These are phyloP conservation scores for Hypoxylon fragiforme DNA, from an alignment of 495 filamentous ascomycete genomes.

Conservation along the genomic window DNA sequence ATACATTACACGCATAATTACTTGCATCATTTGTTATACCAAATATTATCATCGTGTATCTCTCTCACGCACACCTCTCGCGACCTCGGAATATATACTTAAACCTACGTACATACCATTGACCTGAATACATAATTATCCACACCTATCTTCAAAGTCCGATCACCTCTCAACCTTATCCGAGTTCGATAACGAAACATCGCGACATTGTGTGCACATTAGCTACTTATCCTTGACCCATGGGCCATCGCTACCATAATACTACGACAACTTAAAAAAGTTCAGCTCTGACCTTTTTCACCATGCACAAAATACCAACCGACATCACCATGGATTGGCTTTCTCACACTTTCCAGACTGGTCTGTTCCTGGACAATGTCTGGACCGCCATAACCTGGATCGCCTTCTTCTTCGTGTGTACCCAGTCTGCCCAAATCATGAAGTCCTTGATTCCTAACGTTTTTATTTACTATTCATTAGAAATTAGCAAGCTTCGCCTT, in stretches of 20 bases:
- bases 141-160: no score
- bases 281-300: constrained; percentile 6
- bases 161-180: neutral
- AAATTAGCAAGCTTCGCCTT: constrained; percentile 38
- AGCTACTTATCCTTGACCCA: no score
- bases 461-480: constrained; percentile 18
- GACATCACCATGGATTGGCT: constrained; percentile 29
- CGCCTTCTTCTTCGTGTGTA: constrained; percentile 37
- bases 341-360: constrained; percentile 14
- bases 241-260: no score
- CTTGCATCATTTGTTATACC: neutral
- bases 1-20: neutral
- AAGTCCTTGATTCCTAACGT: neutral
- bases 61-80: no score
- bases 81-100: no score
- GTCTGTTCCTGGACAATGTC: constrained; percentile 17
- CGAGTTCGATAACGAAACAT: constrained; percentile 8
- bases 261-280: constrained; percentile 1
- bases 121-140: no score
- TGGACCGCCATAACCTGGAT: constrained; percentile 38
- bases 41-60: no score
- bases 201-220: constrained; percentile 15
- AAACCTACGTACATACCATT: no score
- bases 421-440: neutral
- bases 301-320: constrained; percentile 21